phyloP scores from a whole-genome alignment of 768 basidiomycete genomes.

The Tulasnella sp. region DNA sequence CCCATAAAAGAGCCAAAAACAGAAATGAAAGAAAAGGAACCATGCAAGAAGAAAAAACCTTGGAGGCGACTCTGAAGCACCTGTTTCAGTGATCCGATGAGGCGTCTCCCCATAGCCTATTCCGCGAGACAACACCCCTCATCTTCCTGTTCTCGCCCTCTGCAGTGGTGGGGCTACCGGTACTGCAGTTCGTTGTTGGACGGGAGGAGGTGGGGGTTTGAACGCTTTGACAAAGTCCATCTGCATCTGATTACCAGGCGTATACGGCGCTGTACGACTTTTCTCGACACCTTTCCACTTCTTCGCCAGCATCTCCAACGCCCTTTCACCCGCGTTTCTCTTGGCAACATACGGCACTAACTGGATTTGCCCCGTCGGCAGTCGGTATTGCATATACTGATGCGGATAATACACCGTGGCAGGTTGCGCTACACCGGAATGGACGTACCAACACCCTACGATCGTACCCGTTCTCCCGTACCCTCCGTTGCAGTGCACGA shows the following conservation, averaged over 20 bases:
- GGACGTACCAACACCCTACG: slow-evolving; percentile 19
- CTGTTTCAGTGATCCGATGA: neutral
- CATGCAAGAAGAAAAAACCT: too few species aligned
- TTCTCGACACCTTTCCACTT: slow-evolving; percentile 22
- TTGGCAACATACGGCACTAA: neutral
- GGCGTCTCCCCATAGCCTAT: neutral
- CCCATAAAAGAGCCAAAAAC: neutral
- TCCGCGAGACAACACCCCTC: neutral
- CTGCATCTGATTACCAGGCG: neutral
- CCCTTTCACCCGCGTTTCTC: neutral
- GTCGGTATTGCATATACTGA: neutral
- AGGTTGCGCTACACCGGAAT: neutral
- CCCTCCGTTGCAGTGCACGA: slow-evolving; percentile 16
- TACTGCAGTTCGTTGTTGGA: neutral
- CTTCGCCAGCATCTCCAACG: slow-evolving; percentile 4
- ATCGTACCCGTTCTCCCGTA: slow-evolving; percentile 13
- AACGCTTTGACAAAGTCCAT: slow-evolving; percentile 18
- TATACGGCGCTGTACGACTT: neutral
- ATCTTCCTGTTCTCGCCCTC: neutral
- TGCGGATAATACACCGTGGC: neutral
- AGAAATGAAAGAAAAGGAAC: neutral
- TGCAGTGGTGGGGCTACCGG: neutral
- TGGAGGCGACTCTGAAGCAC: neutral
- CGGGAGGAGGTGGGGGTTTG: neutral
- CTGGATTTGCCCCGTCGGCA: neutral